Evolutionary conservation across 352 stramenopile genomes (phyloP).

Genomic region (Pythium aristosporum): DNA sequence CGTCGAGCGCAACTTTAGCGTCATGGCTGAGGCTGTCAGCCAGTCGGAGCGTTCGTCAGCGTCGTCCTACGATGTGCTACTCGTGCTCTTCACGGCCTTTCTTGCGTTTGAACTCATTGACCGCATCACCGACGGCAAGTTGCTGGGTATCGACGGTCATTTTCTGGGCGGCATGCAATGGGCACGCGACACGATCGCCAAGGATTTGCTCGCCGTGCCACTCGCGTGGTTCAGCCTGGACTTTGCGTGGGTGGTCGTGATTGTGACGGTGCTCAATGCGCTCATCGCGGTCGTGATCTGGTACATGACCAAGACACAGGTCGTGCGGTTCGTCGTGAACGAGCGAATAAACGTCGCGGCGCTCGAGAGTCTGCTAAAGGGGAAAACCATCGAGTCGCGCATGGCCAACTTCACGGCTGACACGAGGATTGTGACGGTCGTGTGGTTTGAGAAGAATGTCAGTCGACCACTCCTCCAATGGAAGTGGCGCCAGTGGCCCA

Average conservation of each 20-base stretch:
- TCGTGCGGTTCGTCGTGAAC: conserved; percentile 42
- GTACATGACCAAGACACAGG: conserved; percentile 39
- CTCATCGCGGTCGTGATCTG: conserved; percentile 41
- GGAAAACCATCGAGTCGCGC: conserved; percentile 73
- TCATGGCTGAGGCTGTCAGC: conserved; percentile 55
- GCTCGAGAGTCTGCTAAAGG: conserved; percentile 49
- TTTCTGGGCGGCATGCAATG: conserved; percentile 45
- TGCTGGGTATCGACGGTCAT: conserved; percentile 68
- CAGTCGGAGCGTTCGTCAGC: conserved; percentile 66
- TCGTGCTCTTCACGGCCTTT: conserved; percentile 90
- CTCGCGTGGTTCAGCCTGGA: conserved; percentile 56
- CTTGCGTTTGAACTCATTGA: conserved; percentile 95
- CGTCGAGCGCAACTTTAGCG: conserved; percentile 62
- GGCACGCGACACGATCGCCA: conserved; percentile 46
- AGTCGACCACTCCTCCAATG: conserved; percentile 26
- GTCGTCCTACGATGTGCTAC: conserved; percentile 83
- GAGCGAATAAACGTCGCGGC: conserved; percentile 50
- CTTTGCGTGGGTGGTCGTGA: conserved; percentile 44
- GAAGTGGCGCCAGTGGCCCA: conserved; percentile 27
- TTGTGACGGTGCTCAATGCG: conserved; percentile 33
- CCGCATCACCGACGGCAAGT: conserved; percentile 91
- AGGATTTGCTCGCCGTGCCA: conserved; percentile 39
- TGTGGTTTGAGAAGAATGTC: conserved; percentile 81
- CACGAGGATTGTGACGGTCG: conserved; percentile 86
- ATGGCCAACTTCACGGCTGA: conserved; percentile 68